Evolutionary conservation across 768 basidiomycete species (phyloP).

Genomic region (Mycena olivaceomarginata): DNA sequence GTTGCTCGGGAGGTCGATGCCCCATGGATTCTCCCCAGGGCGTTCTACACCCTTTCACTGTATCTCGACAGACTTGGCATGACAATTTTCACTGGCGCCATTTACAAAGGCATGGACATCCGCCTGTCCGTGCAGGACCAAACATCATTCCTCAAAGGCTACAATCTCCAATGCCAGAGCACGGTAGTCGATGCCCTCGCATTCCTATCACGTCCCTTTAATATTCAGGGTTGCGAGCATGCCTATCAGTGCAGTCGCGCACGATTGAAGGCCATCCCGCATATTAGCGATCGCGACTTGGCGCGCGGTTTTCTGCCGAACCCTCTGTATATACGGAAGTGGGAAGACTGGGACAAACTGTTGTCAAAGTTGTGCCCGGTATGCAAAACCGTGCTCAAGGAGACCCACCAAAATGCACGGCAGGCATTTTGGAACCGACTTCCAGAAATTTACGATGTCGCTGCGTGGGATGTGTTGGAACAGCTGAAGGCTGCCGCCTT

Average conservation of each 20-base stretch:
- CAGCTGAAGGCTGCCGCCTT: no score
- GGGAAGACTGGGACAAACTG: no score
- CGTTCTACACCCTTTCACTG: conserved; percentile 21
- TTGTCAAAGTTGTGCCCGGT: no score
- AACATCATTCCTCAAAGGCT: neutral
- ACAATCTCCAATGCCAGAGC: neutral
- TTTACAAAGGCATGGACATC: neutral
- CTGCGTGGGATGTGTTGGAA: no score
- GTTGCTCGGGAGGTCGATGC: conserved; percentile 36
- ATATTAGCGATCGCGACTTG: no score
- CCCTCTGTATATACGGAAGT: no score
- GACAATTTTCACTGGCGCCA: neutral
- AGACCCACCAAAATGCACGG: no score
- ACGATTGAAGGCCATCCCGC: neutral
- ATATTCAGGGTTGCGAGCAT: neutral
- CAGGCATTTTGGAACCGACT: no score
- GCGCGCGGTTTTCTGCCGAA: no score
- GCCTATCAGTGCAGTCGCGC: neutral
- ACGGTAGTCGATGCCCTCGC: neutral
- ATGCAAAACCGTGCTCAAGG: no score
- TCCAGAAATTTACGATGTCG: no score
- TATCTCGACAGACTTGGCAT: neutral
- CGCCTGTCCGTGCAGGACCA: neutral
- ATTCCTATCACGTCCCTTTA: neutral
- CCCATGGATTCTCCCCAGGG: conserved; percentile 29